Evolutionary conservation across 2,329 filamentous ascomycete species (phyloP).

Genomic region (Diaporthe sp.): DNA sequence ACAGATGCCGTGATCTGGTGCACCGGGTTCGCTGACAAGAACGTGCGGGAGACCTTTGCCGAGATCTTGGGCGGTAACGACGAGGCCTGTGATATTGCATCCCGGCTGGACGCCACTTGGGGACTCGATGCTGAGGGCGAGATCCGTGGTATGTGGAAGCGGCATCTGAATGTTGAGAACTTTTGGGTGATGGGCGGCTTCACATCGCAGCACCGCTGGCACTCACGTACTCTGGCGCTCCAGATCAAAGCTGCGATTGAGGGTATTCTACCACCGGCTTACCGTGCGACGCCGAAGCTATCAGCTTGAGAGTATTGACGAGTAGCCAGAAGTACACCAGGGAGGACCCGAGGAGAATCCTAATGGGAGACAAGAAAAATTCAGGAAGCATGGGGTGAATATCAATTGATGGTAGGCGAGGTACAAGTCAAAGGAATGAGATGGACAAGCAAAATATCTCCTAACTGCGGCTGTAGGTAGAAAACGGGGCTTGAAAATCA

Average conservation of each 20-base stretch:
- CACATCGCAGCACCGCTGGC: conserved; percentile 51
- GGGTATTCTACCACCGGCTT: conserved; percentile 53
- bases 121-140: conserved; percentile 59
- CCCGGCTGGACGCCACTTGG: conserved; percentile 55
- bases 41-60: conserved; percentile 47
- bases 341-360: too few species aligned
- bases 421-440: too few species aligned
- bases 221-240: conserved; percentile 50
- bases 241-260: conserved; percentile 54
- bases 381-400: too few species aligned
- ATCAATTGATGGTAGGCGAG: too few species aligned
- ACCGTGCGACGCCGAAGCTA: conserved; percentile 41
- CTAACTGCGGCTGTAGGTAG: too few species aligned
- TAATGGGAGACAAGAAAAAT: too few species aligned
- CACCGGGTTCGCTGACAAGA: conserved; percentile 53
- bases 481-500: too few species aligned
- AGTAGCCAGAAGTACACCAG: not conserved
- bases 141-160: conserved; percentile 57
- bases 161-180: conserved; percentile 50
- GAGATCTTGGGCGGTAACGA: conserved; percentile 50
- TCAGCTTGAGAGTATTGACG: accelerated
- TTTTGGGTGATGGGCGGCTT: conserved; percentile 54
- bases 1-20: conserved; percentile 57
- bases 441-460: too few species aligned
- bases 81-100: conserved; percentile 45